A percentile compares a stretch with the other conserved stretches of the same genome.
Evolutionary conservation across 176 grass and related monocot species (phyloP).

Genomic region (Hyparrhenia diplandra): DNA sequence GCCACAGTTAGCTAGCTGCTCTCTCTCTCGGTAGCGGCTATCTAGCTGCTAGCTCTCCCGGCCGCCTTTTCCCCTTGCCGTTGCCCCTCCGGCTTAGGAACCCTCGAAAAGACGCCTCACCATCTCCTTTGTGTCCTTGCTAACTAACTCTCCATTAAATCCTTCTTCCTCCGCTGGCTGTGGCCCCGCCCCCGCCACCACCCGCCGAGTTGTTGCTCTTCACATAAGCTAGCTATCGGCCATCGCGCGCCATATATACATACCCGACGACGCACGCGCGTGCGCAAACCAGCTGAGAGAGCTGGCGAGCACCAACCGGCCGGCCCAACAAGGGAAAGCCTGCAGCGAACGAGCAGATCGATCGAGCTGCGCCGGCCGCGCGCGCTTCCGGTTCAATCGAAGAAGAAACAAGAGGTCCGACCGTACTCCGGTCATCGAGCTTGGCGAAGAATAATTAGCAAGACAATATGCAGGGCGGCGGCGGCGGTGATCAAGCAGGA

Average conservation of each 20-base stretch:
- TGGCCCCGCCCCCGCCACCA: neutral
- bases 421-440: neutral
- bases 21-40: neutral
- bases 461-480: slow-evolving; percentile 69
- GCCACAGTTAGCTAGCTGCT: neutral
- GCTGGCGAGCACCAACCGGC: neutral
- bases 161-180: slow-evolving; percentile 37
- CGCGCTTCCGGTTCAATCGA: too few relatives aligned
- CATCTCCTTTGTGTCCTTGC: slow-evolving; percentile 62
- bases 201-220: too few relatives aligned
- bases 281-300: neutral
- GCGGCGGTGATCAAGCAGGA: slow-evolving; percentile 40
- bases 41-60: neutral
- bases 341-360: too few relatives aligned
- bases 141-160: slow-evolving; percentile 64
- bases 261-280: slow-evolving; percentile 15
- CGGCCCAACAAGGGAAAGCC: too few relatives aligned
- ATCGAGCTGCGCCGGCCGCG: too few relatives aligned
- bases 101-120: slow-evolving; percentile 87
- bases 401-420: neutral
- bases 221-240: neutral
- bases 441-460: too few relatives aligned
- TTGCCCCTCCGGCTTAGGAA: slow-evolving; percentile 57
- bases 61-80: slow-evolving; percentile 30
- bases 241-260: slow-evolving; percentile 15